Conservation (phyloP, 805 yeast genomes). For the Barnettozyma wickerhamii region DNA sequence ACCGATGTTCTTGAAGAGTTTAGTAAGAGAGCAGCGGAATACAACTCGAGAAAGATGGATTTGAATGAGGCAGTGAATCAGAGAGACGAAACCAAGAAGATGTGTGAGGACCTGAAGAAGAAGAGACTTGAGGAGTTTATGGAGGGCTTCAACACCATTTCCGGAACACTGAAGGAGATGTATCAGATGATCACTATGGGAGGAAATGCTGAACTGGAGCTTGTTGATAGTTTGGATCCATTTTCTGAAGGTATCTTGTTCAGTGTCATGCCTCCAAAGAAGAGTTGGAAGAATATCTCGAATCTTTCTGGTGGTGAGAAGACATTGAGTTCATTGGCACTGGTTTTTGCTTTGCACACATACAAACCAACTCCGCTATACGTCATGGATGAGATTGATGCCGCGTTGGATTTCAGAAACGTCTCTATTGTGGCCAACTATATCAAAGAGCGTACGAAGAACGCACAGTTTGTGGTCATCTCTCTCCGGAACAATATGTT, state of each 20-base stretch:
- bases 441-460: conserved; percentile 90
- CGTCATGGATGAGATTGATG: conserved; percentile 99
- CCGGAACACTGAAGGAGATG: conserved; percentile 90
- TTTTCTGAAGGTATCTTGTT: conserved; percentile 94
- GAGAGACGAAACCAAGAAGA: conserved; percentile 59
- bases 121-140: conserved; percentile 83
- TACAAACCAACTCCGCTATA: conserved; percentile 96
- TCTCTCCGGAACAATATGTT: conserved; percentile 97
- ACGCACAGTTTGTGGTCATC: conserved; percentile 95
- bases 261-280: conserved; percentile 99
- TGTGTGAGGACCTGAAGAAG: conserved; percentile 65
- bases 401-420: conserved; percentile 94
- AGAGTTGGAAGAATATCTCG: conserved; percentile 94
- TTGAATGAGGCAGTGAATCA: conserved; percentile 61
- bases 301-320: conserved; percentile 98
- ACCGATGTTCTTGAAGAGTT: conserved; percentile 75
- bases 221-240: conserved; percentile 96
- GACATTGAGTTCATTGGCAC: conserved; percentile 88
- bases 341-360: conserved; percentile 93
- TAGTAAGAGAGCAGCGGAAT: conserved; percentile 62
- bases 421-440: conserved; percentile 97
- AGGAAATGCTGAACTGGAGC: conserved; percentile 95
- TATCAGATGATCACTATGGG: conserved; percentile 99
- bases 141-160: conserved; percentile 85
- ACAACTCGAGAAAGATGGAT: conserved; percentile 55